Evolutionary conservation across 2,329 filamentous ascomycete species (phyloP).

Genomic region (Pyrenophora seminiperda): DNA sequence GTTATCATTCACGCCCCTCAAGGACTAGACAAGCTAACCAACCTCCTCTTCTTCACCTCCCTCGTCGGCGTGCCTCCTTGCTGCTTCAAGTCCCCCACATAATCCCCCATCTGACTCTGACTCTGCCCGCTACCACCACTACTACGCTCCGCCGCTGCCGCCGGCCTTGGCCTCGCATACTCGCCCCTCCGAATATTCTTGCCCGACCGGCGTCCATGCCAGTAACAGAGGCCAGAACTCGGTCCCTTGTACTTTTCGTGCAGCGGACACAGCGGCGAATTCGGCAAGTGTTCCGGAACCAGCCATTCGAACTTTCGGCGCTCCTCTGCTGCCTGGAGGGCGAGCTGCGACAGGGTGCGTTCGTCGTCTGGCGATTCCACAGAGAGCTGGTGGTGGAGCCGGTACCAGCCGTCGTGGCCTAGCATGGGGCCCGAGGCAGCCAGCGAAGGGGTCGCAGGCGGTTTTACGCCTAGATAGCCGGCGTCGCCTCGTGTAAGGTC

Average conservation of each 20-base stretch:
- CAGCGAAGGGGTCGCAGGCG: background rate
- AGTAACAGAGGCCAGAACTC: conserved; percentile 50
- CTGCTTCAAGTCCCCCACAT: background rate
- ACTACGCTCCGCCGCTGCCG: background rate
- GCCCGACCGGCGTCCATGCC: conserved; percentile 45
- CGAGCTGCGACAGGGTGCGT: conserved; percentile 5
- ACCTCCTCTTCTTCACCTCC: conserved; percentile 21
- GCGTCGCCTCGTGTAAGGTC: conserved; percentile 3
- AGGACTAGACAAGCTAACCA: conserved; percentile 24
- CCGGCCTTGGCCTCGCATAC: conserved; percentile 11
- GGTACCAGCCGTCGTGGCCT: conserved; percentile 23
- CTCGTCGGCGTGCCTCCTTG: background rate
- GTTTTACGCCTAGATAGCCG: conserved; percentile 17
- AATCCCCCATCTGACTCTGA: conserved; percentile 5
- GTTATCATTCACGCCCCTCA: background rate
- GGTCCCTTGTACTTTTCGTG: conserved; percentile 47
- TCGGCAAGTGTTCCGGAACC: conserved; percentile 53
- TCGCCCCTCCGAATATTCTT: conserved; percentile 28
- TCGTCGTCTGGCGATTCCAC: conserved; percentile 12
- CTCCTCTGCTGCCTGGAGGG: conserved; percentile 31
- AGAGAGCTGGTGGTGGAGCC: conserved; percentile 11
- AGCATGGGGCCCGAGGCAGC: conserved; percentile 1
- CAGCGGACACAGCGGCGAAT: conserved; percentile 52
- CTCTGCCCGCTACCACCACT: background rate
- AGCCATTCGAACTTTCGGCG: conserved; percentile 47